Conservation (phyloP, 495 filamentous ascomycete genomes). For the Podospora fimiseda region DNA sequence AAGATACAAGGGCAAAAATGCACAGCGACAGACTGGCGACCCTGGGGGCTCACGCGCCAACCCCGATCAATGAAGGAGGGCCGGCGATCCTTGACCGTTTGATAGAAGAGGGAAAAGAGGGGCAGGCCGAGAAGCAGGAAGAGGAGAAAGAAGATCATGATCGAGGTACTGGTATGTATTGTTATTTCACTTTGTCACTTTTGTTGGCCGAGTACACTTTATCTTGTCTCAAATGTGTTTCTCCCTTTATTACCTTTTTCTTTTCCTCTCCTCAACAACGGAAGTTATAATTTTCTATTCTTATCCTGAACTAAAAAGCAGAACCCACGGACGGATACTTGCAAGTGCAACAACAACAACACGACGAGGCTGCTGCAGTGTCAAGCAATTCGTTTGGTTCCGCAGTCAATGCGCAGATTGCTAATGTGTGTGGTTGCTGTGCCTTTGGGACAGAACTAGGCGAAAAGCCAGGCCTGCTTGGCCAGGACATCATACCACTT, state of each 20-base stretch:
- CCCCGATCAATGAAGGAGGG: constrained; percentile 10
- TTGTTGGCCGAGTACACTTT: too few relatives aligned
- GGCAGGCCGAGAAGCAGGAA: too few relatives aligned
- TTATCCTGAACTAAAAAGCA: too few relatives aligned
- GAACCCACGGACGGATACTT: too few relatives aligned
- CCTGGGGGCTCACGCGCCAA: constrained; percentile 7
- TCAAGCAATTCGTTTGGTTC: constrained; percentile 2
- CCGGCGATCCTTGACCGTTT: constrained; percentile 13
- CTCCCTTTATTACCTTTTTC: too few relatives aligned
- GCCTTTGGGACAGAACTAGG: constrained; percentile 10
- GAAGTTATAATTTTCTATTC: too few relatives aligned
- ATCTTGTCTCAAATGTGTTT: too few relatives aligned
- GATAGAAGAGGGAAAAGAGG: not conserved
- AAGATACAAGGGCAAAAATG: constrained; percentile 7
- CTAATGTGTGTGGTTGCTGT: constrained; percentile 17
- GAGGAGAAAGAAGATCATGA: too few relatives aligned
- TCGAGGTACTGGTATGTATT: too few relatives aligned
- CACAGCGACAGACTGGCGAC: constrained; percentile 10
- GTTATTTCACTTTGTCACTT: too few relatives aligned
- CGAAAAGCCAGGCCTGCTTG: constrained; percentile 13
- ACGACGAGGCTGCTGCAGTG: not conserved
- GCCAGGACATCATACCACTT: constrained; percentile 27
- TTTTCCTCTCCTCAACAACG: not conserved
- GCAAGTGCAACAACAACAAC: not conserved
- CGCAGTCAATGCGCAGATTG: constrained; percentile 23